A percentile compares a stretch with the other conserved stretches of the same genome.
Evolutionary conservation across 2,329 filamentous ascomycete species (phyloP).

Genomic region (Penicillium sp.): DNA sequence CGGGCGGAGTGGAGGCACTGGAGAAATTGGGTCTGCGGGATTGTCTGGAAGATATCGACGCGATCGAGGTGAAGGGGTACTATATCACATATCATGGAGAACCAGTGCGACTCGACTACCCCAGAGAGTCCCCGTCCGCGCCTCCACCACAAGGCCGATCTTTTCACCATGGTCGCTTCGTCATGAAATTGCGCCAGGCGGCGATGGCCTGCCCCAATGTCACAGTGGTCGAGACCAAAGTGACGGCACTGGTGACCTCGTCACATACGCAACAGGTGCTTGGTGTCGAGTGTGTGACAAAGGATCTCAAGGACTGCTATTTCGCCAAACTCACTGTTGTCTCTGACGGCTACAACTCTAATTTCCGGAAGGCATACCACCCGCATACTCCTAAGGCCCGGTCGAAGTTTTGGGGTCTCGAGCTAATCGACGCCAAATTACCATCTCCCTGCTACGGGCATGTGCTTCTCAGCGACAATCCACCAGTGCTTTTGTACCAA

Average conservation of each 20-base stretch:
- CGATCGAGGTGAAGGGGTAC: constrained; percentile 76
- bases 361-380: constrained; percentile 78
- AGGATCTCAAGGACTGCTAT: constrained; percentile 64
- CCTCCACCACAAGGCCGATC: constrained; percentile 64
- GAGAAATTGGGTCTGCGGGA: constrained; percentile 71
- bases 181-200: constrained; percentile 69
- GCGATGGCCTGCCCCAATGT: constrained; percentile 74
- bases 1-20: constrained; percentile 77
- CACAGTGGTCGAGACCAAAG: constrained; percentile 84
- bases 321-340: constrained; percentile 85
- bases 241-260: constrained; percentile 65
- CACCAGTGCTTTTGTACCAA: constrained; percentile 87
- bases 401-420: constrained; percentile 88
- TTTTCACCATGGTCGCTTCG: constrained; percentile 95
- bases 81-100: constrained; percentile 76
- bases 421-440: constrained; percentile 80
- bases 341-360: constrained; percentile 87
- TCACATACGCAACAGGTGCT: constrained; percentile 62
- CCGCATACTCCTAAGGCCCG: constrained; percentile 61
- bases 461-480: constrained; percentile 72
- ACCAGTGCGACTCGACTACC: constrained; percentile 72
- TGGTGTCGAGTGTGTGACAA: constrained; percentile 70
- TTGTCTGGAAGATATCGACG: constrained; percentile 84
- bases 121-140: constrained; percentile 48
- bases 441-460: constrained; percentile 73